A percentile compares a stretch with the other conserved stretches of the same genome.
These are phyloP conservation scores for Phanerodontia chrysosporium DNA, from an alignment of 768 basidiomycete species.

Conservation along the genomic window DNA sequence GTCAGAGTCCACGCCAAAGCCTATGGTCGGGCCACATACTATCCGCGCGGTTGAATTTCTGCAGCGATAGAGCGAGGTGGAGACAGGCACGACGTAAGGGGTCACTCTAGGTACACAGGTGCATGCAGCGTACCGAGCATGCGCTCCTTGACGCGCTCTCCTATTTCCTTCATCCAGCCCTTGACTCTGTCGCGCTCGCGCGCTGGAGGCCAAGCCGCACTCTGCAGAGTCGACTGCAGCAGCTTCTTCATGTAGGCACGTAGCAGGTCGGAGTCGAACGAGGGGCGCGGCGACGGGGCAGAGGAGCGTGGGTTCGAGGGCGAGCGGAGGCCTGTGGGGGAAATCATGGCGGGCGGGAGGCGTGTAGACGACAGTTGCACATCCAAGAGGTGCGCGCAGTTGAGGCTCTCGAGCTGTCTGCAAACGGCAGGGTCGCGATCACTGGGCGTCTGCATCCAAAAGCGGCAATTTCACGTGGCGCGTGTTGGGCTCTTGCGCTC, in stretches of 20 bases:
- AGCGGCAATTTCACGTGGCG: constrained; percentile 13
- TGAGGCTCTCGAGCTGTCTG: background rate
- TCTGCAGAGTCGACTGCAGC: constrained; percentile 63
- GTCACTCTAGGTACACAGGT: no score
- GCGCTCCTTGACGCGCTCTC: constrained; percentile 79
- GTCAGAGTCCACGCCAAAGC: background rate
- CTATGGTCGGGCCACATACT: constrained; percentile 49
- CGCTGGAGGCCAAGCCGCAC: constrained; percentile 59
- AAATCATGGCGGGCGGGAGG: constrained; percentile 9
- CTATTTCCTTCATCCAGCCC: constrained; percentile 79
- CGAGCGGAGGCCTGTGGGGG: constrained; percentile 48
- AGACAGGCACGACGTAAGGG: no score
- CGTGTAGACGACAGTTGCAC: constrained; percentile 13
- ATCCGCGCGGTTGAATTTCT: constrained; percentile 77
- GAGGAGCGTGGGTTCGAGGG: constrained; percentile 58
- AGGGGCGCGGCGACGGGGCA: constrained; percentile 48
- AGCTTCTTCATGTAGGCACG: constrained; percentile 82
- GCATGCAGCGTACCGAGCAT: constrained; percentile 49
- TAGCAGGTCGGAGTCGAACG: constrained; percentile 70
- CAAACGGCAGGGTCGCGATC: constrained; percentile 6
- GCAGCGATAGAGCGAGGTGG: no score
- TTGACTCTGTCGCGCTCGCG: constrained; percentile 69
- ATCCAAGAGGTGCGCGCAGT: background rate
- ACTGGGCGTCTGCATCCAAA: background rate
- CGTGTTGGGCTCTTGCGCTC: background rate